Conservation (phyloP, 2,329 filamentous ascomycete genomes). For the Colletotrichum gigasporum region DNA sequence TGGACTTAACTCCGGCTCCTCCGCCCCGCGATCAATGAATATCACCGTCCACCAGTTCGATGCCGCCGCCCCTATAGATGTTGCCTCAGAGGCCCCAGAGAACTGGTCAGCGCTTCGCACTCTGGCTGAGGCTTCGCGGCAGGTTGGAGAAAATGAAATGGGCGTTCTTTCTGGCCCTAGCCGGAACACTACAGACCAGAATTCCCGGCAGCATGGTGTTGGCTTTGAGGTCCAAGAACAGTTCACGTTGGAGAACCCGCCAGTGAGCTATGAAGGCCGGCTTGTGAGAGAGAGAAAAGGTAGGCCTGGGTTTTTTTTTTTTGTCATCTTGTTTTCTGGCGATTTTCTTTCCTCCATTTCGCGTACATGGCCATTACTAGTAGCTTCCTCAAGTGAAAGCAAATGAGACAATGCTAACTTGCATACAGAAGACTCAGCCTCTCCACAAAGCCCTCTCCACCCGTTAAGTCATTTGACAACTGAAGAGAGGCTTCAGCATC, state of each 20-base stretch:
- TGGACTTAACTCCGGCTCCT: conserved; percentile 27
- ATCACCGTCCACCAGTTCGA: conserved; percentile 28
- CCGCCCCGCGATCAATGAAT: conserved; percentile 30
- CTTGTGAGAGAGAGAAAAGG: conserved; percentile 46
- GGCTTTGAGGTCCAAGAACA: conserved; percentile 67
- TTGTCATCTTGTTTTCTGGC: background rate
- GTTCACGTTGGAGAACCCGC: conserved; percentile 66
- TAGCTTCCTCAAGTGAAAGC: too few species aligned
- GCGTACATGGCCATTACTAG: too few species aligned
- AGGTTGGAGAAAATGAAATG: conserved; percentile 59
- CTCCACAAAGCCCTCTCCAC: conserved; percentile 31
- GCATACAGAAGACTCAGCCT: conserved; percentile 24
- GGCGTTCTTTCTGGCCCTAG: conserved; percentile 15
- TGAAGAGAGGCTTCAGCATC: conserved; percentile 53
- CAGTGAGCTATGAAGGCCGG: conserved; percentile 56
- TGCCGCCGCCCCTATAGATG: conserved; percentile 23
- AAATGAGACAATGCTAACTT: background rate
- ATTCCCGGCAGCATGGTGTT: conserved; percentile 24
- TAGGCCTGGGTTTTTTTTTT: conserved; percentile 35
- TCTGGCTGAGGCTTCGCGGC: conserved; percentile 86
- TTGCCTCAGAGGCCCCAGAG: conserved; percentile 48
- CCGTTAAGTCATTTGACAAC: conserved; percentile 47
- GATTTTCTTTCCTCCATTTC: background rate
- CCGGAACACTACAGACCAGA: conserved; percentile 34
- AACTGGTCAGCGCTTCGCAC: conserved; percentile 86